A percentile compares a stretch with the other conserved stretches of the same genome.
These are phyloP conservation scores for Trichoderma orchidacearum DNA, from an alignment of 495 filamentous ascomycete species.

Conservation along the genomic window DNA sequence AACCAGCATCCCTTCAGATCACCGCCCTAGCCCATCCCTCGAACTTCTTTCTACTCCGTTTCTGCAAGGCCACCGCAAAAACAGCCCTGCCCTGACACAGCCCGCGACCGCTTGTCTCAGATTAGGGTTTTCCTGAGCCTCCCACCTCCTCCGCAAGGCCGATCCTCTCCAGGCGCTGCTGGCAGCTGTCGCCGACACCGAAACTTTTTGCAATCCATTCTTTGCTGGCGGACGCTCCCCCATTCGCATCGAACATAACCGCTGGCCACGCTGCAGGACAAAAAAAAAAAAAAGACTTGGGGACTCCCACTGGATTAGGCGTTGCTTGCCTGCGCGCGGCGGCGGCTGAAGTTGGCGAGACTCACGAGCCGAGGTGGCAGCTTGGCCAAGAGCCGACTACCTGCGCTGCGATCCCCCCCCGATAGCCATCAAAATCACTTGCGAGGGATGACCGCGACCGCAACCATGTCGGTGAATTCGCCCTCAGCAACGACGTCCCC, in stretches of 20 bases:
- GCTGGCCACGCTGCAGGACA: no score
- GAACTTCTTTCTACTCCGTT: neutral
- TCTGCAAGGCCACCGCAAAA: no score
- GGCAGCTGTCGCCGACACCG: neutral
- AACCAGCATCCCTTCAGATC: neutral
- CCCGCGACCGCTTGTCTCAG: neutral
- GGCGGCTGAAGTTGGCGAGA: neutral
- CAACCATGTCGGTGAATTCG: conserved; percentile 43
- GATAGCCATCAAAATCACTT: conserved; percentile 10
- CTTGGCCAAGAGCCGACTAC: neutral
- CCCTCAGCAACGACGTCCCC: conserved; percentile 40
- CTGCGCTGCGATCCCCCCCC: conserved; percentile 7
- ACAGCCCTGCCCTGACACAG: neutral
- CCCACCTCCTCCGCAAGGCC: neutral
- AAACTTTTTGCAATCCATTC: no score
- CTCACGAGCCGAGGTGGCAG: neutral
- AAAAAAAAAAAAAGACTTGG: no score
- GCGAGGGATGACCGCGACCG: conserved; percentile 21
- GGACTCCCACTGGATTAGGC: neutral
- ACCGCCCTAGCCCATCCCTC: conserved; percentile 1
- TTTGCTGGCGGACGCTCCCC: no score
- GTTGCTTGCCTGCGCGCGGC: neutral
- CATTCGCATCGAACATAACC: no score
- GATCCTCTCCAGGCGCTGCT: neutral
- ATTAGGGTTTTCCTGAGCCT: neutral